These are phyloP conservation scores for Orychophragmus violaceus DNA, from an alignment of 345 rosid species.

Conservation along the genomic window DNA sequence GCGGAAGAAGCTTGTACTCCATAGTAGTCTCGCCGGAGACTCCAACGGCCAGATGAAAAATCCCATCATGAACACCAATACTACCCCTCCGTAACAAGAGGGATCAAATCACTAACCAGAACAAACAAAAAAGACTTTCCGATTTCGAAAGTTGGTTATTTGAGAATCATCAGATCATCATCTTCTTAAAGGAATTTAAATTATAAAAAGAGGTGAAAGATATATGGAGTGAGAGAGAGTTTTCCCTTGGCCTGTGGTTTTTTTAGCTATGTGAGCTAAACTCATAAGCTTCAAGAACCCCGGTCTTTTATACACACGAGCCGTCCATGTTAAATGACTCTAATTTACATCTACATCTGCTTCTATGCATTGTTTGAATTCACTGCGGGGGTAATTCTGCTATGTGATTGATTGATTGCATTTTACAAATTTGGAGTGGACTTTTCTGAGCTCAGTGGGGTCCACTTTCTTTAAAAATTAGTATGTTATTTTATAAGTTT, in stretches of 20 bases:
- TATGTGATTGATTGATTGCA: neutral
- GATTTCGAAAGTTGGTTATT: neutral
- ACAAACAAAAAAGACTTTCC: neutral
- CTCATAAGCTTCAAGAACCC: constrained; percentile 1
- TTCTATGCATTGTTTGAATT: no score
- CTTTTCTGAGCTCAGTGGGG: constrained; percentile 17
- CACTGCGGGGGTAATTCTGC: no score
- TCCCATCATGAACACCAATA: constrained; percentile 59
- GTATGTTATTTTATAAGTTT: neutral
- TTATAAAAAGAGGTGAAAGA: neutral
- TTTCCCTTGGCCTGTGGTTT: neutral
- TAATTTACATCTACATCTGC: no score
- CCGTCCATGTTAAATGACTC: neutral
- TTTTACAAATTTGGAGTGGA: constrained; percentile 28
- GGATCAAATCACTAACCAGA: neutral
- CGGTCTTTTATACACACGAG: constrained; percentile 11
- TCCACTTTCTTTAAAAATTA: no score
- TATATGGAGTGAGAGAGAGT: neutral
- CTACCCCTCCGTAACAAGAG: constrained; percentile 13
- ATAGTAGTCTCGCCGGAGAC: constrained; percentile 81
- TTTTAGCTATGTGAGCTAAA: constrained; percentile 9
- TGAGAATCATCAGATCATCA: neutral
- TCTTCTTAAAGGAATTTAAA: neutral
- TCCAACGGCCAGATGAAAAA: constrained; percentile 71
- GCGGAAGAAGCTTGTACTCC: constrained; percentile 97